Percentiles rank a stretch among this genome's conserved stretches.
These are phyloP conservation scores for Phascolomyces articulosus DNA, from an alignment of 371 early-diverging fungal species.

Conservation along the genomic window DNA sequence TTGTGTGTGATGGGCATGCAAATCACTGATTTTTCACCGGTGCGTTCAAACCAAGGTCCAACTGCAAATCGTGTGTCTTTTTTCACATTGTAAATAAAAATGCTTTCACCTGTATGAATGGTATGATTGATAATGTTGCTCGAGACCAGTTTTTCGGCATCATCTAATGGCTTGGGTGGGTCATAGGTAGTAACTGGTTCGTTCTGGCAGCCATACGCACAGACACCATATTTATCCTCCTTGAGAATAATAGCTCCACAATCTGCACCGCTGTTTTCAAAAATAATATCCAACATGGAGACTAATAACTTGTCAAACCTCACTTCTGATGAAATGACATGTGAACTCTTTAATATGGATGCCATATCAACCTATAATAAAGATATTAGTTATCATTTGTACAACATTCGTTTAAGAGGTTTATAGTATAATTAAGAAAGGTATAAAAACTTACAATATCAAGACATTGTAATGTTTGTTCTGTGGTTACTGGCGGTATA, in stretches of 20 bases:
- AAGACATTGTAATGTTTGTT: slow-evolving; percentile 45
- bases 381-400: too few relatives aligned
- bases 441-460: slow-evolving; percentile 46
- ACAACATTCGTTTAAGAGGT: too few relatives aligned
- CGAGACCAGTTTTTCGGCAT: slow-evolving; percentile 25
- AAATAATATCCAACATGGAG: slow-evolving; percentile 45
- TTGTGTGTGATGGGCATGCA: slow-evolving; percentile 62
- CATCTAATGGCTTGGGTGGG: slow-evolving; percentile 26
- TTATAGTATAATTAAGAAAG: too few relatives aligned
- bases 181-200: slow-evolving; percentile 44
- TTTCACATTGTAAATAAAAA: slow-evolving; percentile 39
- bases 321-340: slow-evolving; percentile 51
- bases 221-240: slow-evolving; percentile 42
- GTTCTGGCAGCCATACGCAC: slow-evolving; percentile 44
- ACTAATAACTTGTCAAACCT: slow-evolving; percentile 41
- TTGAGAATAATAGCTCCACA: slow-evolving; percentile 49
- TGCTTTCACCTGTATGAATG: slow-evolving; percentile 43
- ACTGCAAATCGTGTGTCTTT: slow-evolving; percentile 45
- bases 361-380: slow-evolving; percentile 44
- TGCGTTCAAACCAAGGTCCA: slow-evolving; percentile 23
- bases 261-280: slow-evolving; percentile 49
- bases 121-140: slow-evolving; percentile 46
- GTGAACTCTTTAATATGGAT: slow-evolving; percentile 50
- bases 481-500: slow-evolving; percentile 41
- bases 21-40: slow-evolving; percentile 52